These are phyloP conservation scores for Symmetrospora coprosmae DNA, from an alignment of 768 basidiomycete species.

Conservation along the genomic window DNA sequence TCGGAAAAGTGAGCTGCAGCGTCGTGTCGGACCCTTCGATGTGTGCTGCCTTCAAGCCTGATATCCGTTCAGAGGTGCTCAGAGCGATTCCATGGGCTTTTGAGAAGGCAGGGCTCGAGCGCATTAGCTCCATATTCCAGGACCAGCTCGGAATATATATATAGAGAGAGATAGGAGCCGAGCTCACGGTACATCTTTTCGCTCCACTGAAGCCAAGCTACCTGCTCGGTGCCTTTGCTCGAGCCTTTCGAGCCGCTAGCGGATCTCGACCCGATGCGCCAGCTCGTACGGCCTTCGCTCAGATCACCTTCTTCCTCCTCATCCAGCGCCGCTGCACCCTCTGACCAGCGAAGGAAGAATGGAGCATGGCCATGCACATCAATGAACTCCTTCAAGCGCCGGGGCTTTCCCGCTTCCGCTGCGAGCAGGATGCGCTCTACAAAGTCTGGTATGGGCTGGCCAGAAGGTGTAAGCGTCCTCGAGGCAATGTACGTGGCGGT, in stretches of 20 bases:
- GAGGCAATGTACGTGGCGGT: constrained; percentile 12
- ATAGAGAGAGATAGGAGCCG: neutral
- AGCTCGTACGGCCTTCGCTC: neutral
- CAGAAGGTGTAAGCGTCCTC: neutral
- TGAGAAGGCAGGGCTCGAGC: neutral
- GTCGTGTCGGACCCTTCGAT: constrained; percentile 2
- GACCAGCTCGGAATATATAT: neutral
- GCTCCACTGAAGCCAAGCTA: constrained; percentile 12
- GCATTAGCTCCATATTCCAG: neutral
- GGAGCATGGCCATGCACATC: constrained; percentile 21
- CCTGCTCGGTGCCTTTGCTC: neutral
- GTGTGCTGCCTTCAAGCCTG: neutral
- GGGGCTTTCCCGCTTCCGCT: constrained; percentile 19
- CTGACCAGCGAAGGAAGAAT: constrained; percentile 13
- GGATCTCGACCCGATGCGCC: neutral
- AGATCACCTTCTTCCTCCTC: constrained; percentile 5
- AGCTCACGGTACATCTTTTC: constrained; percentile 12
- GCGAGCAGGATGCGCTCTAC: constrained; percentile 23
- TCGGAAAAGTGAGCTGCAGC: neutral
- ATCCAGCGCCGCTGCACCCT: neutral
- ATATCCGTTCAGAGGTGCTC: neutral
- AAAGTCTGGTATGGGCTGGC: neutral
- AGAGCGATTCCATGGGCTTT: constrained; percentile 10
- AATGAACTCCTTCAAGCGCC: constrained; percentile 20
- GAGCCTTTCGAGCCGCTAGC: neutral